A percentile compares a stretch with the other conserved stretches of the same genome.
Evolutionary conservation across 225 moss, liverwort and hornwort species (phyloP).

Genomic region (Pleurozium schreberi): DNA sequence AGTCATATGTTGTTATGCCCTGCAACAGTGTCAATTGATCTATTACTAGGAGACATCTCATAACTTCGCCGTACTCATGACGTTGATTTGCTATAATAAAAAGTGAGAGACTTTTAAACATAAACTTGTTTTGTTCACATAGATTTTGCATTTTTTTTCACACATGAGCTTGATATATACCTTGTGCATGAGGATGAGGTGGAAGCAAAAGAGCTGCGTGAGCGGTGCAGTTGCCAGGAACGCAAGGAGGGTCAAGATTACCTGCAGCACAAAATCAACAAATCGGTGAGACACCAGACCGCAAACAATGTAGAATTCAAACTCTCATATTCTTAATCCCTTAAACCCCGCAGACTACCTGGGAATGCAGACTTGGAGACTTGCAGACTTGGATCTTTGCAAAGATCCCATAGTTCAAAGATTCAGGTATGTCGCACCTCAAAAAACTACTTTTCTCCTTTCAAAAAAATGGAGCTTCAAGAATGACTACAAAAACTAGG

Average conservation of each 20-base stretch:
- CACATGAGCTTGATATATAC: neutral
- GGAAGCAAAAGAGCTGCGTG: constrained; percentile 85
- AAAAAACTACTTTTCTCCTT: neutral
- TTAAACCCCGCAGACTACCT: neutral
- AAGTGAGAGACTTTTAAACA: neutral
- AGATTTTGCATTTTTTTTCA: neutral
- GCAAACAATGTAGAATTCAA: neutral
- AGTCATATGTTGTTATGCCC: constrained; percentile 92
- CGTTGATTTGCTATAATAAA: neutral
- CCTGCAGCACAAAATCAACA: constrained; percentile 18
- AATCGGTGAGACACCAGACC: neutral
- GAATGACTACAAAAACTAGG: neutral
- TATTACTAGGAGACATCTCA: neutral
- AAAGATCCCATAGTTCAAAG: neutral
- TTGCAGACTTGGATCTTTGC: neutral
- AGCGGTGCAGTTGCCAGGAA: constrained; percentile 75
- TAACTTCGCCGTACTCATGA: neutral
- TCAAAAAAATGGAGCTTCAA: neutral
- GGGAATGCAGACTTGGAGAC: neutral
- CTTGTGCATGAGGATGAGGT: constrained; percentile 86
- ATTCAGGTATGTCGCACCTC: neutral
- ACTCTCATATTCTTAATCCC: neutral
- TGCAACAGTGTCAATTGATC: neutral
- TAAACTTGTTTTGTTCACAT: too few relatives aligned
- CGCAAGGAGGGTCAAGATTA: constrained; percentile 49